A percentile compares a stretch with the other conserved stretches of the same genome.
phyloP scores from a whole-genome alignment of 2,329 filamentous ascomycete species.

The Penicillium sp. region DNA sequence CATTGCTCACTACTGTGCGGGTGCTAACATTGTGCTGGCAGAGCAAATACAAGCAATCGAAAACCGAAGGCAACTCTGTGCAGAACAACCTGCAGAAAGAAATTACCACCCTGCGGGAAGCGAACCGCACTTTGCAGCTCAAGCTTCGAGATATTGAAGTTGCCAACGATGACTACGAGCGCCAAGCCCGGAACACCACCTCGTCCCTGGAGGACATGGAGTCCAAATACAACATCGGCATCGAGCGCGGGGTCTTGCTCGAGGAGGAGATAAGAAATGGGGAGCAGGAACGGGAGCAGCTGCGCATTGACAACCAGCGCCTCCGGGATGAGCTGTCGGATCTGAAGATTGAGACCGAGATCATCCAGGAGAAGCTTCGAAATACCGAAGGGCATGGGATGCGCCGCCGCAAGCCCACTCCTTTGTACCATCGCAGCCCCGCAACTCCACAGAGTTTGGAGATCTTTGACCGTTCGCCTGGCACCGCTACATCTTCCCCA shows the following conservation, averaged over 20 bases:
- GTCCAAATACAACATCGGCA: conserved; percentile 91
- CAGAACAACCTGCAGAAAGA: conserved; percentile 91
- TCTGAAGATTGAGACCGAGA: conserved; percentile 90
- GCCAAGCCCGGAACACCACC: conserved; percentile 90
- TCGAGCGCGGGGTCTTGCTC: conserved; percentile 87
- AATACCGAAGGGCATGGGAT: conserved; percentile 58
- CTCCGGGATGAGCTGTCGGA: conserved; percentile 88
- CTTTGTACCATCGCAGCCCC: conserved; percentile 49
- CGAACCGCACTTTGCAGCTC: conserved; percentile 76
- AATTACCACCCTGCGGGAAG: conserved; percentile 83
- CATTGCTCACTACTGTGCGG: neutral
- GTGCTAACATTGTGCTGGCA: conserved; percentile 38
- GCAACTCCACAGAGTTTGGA: conserved; percentile 60
- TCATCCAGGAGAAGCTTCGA: conserved; percentile 88
- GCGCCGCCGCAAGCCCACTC: conserved; percentile 51
- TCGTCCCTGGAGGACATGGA: conserved; percentile 96
- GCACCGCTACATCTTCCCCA: conserved; percentile 83
- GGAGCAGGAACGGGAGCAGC: conserved; percentile 83
- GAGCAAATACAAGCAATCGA: conserved; percentile 95
- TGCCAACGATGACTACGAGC: conserved; percentile 96
- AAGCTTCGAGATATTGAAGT: conserved; percentile 93
- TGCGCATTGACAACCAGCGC: conserved; percentile 88
- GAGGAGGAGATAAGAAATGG: conserved; percentile 91
- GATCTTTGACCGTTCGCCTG: conserved; percentile 72
- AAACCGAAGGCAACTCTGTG: conserved; percentile 77